Percentiles rank a stretch among this genome's conserved stretches.
These are phyloP conservation scores for Phylloporus rhodoxanthus DNA, from an alignment of 768 basidiomycete species.

Conservation along the genomic window DNA sequence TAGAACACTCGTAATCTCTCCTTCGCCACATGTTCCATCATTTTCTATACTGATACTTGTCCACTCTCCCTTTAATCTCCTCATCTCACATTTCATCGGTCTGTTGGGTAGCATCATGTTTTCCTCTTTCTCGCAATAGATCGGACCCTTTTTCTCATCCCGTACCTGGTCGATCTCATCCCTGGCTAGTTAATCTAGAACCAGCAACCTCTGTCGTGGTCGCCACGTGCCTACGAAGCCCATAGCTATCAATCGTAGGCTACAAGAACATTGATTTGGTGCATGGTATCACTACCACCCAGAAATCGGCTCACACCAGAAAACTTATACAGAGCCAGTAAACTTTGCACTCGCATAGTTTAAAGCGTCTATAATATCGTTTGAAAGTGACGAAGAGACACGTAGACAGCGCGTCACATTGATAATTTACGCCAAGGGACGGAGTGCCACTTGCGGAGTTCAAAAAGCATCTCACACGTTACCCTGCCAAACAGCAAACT, in stretches of 20 bases:
- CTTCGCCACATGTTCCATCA: conserved; percentile 3
- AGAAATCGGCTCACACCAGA: too few relatives aligned
- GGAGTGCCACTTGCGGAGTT: conserved; percentile 30
- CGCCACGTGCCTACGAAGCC: not conserved
- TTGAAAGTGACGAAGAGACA: not conserved
- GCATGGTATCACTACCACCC: too few relatives aligned
- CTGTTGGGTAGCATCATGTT: not conserved
- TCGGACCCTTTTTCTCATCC: not conserved
- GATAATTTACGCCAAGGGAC: not conserved
- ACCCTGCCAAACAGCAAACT: conserved; percentile 29
- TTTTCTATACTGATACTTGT: conserved; percentile 6
- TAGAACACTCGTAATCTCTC: conserved; percentile 17
- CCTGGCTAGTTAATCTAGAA: too few relatives aligned
- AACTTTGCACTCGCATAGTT: too few relatives aligned
- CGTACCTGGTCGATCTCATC: not conserved
- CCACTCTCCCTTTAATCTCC: not conserved
- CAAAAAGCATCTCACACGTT: conserved; percentile 29
- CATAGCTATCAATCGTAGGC: too few relatives aligned
- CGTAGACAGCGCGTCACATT: conserved; percentile 18
- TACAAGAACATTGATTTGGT: too few relatives aligned
- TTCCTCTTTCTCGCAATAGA: conserved; percentile 6
- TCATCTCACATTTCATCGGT: conserved; percentile 3
- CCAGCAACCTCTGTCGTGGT: not conserved
- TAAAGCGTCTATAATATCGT: too few relatives aligned
- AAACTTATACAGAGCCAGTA: too few relatives aligned